Evolutionary conservation across 441 rosid species (phyloP).

Genomic region (Flueggea neowawraea): DNA sequence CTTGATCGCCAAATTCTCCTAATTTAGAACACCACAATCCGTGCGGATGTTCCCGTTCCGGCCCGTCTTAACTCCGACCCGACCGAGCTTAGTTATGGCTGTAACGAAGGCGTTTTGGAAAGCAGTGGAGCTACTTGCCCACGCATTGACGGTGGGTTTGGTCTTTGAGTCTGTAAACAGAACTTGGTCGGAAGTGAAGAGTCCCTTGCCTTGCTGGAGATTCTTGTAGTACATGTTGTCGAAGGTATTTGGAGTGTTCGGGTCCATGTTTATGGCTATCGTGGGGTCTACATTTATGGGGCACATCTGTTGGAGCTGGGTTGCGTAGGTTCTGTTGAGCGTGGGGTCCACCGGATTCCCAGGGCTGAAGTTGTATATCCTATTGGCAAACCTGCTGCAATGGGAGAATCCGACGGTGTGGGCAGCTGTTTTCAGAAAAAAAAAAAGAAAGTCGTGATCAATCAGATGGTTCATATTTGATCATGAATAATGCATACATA

Average conservation of each 20-base stretch:
- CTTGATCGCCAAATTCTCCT: no score
- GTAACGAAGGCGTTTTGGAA: constrained; percentile 54
- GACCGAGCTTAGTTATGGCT: constrained; percentile 76
- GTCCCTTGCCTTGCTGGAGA: constrained; percentile 65
- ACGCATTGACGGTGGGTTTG: constrained; percentile 46
- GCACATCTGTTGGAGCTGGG: constrained; percentile 55
- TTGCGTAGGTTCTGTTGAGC: constrained; percentile 48
- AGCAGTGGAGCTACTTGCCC: constrained; percentile 52
- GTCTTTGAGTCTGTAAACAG: constrained; percentile 62
- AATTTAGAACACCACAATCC: no score
- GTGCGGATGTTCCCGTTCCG: constrained; percentile 59
- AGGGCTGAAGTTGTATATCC: constrained; percentile 66
- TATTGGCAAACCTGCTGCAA: constrained; percentile 54
- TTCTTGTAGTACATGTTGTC: constrained; percentile 74
- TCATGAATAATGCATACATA: no score
- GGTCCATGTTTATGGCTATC: constrained; percentile 92
- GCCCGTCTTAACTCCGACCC: constrained; percentile 72
- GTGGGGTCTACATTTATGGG: constrained; percentile 59
- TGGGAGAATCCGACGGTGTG: constrained; percentile 90
- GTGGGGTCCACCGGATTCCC: constrained; percentile 57
- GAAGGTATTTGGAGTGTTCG: constrained; percentile 59
- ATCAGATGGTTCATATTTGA: no score
- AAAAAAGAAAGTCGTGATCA: no score
- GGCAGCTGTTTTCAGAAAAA: constrained; percentile 45
- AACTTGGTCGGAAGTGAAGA: constrained; percentile 87